Conservation (phyloP, 1,284 basidiomycete species). For the Cutaneotrichosporon daszewskae region DNA sequence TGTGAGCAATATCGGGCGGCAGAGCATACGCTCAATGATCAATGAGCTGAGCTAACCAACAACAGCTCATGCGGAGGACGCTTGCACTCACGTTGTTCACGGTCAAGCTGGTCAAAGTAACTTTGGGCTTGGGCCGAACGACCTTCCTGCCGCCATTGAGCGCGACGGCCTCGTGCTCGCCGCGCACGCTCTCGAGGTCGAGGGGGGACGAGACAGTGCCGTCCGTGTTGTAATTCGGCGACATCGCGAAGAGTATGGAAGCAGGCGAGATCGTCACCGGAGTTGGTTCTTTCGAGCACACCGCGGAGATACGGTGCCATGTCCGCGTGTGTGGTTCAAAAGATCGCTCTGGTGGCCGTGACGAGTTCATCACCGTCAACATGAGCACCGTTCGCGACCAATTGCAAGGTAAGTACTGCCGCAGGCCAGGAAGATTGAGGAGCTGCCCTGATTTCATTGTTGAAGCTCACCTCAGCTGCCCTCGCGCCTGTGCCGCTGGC, state of each 20-base stretch:
- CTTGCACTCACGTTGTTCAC: slow-evolving; percentile 41
- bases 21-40: no score
- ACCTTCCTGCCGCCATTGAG: slow-evolving; percentile 25
- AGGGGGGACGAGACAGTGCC: slow-evolving; percentile 42
- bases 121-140: slow-evolving; percentile 38
- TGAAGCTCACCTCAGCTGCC: slow-evolving; percentile 5
- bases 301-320: background rate
- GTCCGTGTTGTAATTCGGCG: slow-evolving; percentile 31
- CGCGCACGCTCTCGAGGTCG: slow-evolving; percentile 32
- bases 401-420: slow-evolving; percentile 5
- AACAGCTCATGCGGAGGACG: no score
- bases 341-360: no score
- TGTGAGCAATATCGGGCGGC: no score
- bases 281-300: no score
- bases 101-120: slow-evolving; percentile 46
- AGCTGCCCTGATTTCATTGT: background rate
- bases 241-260: no score
- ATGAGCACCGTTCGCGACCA: slow-evolving; percentile 14
- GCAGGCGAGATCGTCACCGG: no score
- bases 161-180: slow-evolving; percentile 33
- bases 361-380: background rate
- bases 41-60: no score
- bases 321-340: background rate
- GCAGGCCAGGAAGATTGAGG: no score
- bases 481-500: slow-evolving; percentile 12